Base-by-base conservation (phyloP, 345 rosid genomes). In the Eucalyptus regnans region DNA sequence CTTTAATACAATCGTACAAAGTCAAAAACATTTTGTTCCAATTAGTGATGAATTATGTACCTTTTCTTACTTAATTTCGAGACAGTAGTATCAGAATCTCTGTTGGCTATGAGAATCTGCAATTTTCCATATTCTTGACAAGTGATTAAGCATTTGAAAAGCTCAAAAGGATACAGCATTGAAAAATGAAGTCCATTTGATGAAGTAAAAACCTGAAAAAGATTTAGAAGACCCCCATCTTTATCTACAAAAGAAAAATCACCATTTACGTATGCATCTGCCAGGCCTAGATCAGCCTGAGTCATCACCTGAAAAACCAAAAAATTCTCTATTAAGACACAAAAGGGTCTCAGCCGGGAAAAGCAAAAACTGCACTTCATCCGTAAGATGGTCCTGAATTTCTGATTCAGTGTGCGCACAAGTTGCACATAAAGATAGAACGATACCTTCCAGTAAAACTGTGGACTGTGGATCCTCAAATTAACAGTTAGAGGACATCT, bases 221-320 rank as follows among this genome's bases (percentile, higher is more conserved):
- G 91, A 90, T 95, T 96, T 88, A 95, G 89, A 89, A 97, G 99
- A 46, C 99, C 99, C 2, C 91, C 88, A 88, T 95, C 94, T 92
- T 94, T 96, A 89, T 97, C 94, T 2, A 95, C 97, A 51, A 95
- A 95, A 86, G 98, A 94, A 89, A 95, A 95, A 91, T 96, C 97
- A 23, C 97, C 96, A 90, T 96, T 95, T 87, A 96, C 93, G 87
- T 94, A 96, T 16, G 98, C 95, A 93, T 97, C 99, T 41, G 98
- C 99, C 10, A 97, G 93, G 89, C 99, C 99, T 92, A 97, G 89
- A 94, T 97, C 99, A 43, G 99, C 99, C 91, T 94, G 95, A 87
- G 99, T 95, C 96, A 94, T 95, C 88, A 97, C 95, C 99, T 97
- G 90, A 80, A 43, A 89, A 20, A 27, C n/a, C 60, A 41, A 66